These are phyloP conservation scores for Tritrichomonas musculus DNA, from an alignment of 208 protist genomes.

Conservation along the genomic window DNA sequence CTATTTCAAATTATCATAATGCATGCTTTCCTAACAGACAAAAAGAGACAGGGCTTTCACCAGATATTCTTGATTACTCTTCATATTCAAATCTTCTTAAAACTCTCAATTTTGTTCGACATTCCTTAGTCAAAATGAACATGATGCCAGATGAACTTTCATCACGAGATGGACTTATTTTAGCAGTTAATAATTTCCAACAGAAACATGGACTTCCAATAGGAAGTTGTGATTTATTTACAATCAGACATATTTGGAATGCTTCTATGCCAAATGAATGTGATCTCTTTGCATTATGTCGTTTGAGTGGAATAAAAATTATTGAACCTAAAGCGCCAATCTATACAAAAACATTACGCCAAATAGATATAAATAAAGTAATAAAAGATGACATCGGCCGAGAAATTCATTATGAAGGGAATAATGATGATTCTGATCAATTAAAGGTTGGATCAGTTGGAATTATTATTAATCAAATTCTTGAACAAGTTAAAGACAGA, in stretches of 20 bases:
- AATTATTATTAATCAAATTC: not conserved
- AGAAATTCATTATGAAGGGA: no score
- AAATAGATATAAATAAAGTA: not conserved
- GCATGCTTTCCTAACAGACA: not conserved
- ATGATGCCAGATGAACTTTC: not conserved
- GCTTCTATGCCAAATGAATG: not conserved
- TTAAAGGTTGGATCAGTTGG: not conserved
- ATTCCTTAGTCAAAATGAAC: not conserved
- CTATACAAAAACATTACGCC: not conserved
- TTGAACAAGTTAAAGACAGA: not conserved
- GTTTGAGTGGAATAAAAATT: not conserved
- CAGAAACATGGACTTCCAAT: not conserved
- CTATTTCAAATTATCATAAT: not conserved
- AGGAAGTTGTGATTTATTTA: not conserved
- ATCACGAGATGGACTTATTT: not conserved
- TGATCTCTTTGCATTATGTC: not conserved
- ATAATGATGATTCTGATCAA: not conserved
- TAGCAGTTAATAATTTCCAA: not conserved
- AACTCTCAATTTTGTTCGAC: not conserved
- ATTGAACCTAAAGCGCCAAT: not conserved
- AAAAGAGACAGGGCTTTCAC: not conserved
- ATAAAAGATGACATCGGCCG: no score
- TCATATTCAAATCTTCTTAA: not conserved
- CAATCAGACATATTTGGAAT: not conserved
- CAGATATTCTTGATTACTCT: not conserved